Conservation (phyloP, 768 basidiomycete genomes). For the Amanita rubescens region DNA sequence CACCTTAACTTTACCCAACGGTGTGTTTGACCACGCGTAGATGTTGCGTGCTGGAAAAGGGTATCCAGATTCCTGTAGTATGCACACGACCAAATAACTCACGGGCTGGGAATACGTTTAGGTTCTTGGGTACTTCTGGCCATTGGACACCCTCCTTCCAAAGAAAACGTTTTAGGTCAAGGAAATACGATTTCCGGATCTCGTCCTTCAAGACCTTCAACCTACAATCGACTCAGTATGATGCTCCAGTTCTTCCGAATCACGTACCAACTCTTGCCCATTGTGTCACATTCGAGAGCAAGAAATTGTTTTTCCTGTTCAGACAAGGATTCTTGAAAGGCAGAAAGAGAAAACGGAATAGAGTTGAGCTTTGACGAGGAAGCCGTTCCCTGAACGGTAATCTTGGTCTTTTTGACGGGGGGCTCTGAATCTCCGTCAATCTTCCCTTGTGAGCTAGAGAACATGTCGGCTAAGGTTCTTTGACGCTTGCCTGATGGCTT, state of each 20-base stretch:
- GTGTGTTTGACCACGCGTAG: conserved; percentile 89
- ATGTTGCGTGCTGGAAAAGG: conserved; percentile 56
- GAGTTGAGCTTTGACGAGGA: conserved; percentile 42
- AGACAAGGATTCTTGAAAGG: conserved; percentile 44
- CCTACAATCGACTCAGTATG: conserved; percentile 31
- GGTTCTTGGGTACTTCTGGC: conserved; percentile 32
- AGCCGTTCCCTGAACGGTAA: conserved; percentile 5
- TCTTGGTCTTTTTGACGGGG: conserved; percentile 41
- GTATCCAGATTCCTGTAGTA: background rate
- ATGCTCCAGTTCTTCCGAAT: background rate
- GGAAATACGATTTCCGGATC: conserved; percentile 70
- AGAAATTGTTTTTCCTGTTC: conserved; percentile 54
- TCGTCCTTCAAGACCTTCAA: conserved; percentile 69
- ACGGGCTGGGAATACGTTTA: conserved; percentile 78
- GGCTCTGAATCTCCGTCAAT: conserved; percentile 18
- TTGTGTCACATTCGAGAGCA: conserved; percentile 60
- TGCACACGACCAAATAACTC: conserved; percentile 21
- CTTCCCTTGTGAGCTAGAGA: conserved; percentile 29
- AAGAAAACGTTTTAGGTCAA: conserved; percentile 62
- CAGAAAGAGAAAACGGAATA: conserved; percentile 59
- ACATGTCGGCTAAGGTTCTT: conserved; percentile 60
- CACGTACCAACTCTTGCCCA: conserved; percentile 65
- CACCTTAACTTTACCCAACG: conserved; percentile 75
- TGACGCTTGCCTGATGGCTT: conserved; percentile 40
- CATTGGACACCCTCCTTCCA: conserved; percentile 57